phyloP scores from a whole-genome alignment of 2,329 filamentous ascomycete species.

The Byssochlamys sp. region DNA sequence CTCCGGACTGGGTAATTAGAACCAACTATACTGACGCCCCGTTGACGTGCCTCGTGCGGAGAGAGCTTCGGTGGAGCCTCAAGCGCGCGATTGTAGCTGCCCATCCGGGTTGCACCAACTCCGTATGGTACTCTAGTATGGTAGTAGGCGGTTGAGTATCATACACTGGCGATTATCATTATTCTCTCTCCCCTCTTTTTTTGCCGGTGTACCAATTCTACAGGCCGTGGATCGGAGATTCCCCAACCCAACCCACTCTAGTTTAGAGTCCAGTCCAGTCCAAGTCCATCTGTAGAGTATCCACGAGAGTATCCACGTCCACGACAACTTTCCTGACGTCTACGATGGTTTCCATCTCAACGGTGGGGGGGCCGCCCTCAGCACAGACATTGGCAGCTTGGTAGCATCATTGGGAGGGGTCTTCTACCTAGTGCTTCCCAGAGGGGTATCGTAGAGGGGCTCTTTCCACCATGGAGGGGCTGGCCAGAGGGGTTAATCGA shows the following conservation, averaged over 20 bases:
- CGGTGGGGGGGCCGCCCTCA: neutral
- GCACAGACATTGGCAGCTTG: neutral
- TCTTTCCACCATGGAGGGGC: neutral
- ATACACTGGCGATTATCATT: neutral
- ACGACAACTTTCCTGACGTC: neutral
- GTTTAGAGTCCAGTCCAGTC: no score
- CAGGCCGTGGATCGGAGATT: neutral
- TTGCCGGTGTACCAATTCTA: neutral
- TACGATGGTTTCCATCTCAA: neutral
- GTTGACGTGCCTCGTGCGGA: constrained; percentile 14
- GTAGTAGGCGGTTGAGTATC: neutral
- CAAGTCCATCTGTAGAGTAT: neutral
- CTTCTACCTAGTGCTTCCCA: neutral
- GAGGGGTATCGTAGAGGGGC: neutral
- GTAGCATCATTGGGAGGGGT: neutral
- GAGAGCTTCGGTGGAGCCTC: constrained; percentile 3
- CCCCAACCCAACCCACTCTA: neutral
- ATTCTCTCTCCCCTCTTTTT: neutral
- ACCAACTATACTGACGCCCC: neutral
- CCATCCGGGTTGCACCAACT: neutral
- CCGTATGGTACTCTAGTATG: no score
- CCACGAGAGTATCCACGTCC: neutral
- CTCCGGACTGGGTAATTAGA: neutral
- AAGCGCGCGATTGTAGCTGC: neutral
- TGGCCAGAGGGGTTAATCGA: neutral